These are phyloP conservation scores for Auricularia heimuer DNA, from an alignment of 768 basidiomycete species.

Conservation along the genomic window DNA sequence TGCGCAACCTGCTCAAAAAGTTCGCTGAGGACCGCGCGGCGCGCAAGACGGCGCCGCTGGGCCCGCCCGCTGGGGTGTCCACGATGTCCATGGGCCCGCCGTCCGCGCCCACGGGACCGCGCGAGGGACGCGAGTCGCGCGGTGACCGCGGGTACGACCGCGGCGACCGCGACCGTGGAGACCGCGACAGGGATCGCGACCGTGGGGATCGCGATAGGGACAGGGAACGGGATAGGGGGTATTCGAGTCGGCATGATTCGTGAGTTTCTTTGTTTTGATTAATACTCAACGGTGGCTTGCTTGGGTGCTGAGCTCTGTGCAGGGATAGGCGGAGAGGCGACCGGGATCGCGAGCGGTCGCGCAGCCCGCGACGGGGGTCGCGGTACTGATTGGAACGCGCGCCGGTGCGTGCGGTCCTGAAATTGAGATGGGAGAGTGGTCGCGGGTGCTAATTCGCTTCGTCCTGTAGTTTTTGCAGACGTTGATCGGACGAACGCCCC, in stretches of 20 bases:
- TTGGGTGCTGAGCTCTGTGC: conserved; percentile 6
- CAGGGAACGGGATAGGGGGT: conserved; percentile 37
- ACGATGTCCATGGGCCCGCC: conserved; percentile 24
- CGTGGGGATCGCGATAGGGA: conserved; percentile 53
- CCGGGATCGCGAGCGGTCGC: conserved; percentile 38
- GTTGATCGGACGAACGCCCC: too few species aligned
- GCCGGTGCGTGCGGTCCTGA: too few species aligned
- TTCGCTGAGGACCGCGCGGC: conserved; percentile 89
- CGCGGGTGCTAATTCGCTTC: too few species aligned
- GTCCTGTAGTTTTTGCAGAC: too few species aligned
- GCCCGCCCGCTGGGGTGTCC: conserved; percentile 16
- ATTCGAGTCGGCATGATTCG: conserved; percentile 5
- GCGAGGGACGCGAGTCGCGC: conserved; percentile 12
- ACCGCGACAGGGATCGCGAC: conserved; percentile 44
- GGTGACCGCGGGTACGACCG: conserved; percentile 40
- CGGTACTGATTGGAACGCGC: neutral
- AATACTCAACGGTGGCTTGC: neutral
- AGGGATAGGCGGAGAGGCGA: conserved; percentile 58
- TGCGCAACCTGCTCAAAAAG: conserved; percentile 85
- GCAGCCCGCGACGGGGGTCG: neutral
- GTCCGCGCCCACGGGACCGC: conserved; percentile 21
- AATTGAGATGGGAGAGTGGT: too few species aligned
- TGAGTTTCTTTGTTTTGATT: conserved; percentile 15
- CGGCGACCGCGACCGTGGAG: conserved; percentile 59
- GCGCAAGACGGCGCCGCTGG: conserved; percentile 50